Conservation (phyloP, 768 basidiomycete genomes). For the Boletus fagicola region DNA sequence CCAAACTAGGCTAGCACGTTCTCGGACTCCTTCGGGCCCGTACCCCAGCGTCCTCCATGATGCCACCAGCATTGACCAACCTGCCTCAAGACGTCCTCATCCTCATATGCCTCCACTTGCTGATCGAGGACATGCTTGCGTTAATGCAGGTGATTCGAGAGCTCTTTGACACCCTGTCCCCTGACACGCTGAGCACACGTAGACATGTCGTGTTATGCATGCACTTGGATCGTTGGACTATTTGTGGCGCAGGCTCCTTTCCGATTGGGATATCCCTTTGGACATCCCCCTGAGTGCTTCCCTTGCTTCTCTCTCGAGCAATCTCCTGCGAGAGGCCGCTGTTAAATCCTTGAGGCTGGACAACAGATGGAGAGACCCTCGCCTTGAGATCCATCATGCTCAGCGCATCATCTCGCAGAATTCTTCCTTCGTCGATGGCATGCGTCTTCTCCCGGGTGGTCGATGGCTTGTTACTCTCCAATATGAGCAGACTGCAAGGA, state of each 20-base stretch:
- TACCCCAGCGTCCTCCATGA: background rate
- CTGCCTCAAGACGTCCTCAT: constrained; percentile 48
- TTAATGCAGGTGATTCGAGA: constrained; percentile 45
- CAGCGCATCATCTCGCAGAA: constrained; percentile 35
- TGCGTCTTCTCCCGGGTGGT: constrained; percentile 48
- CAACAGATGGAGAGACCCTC: constrained; percentile 45
- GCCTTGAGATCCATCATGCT: constrained; percentile 36
- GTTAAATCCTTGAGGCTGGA: constrained; percentile 49
- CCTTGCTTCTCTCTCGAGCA: constrained; percentile 36
- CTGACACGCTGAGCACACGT: constrained; percentile 28
- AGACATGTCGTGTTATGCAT: constrained; percentile 63
- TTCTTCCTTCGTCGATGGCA: constrained; percentile 41
- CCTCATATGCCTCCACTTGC: constrained; percentile 34
- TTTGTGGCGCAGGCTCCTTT: constrained; percentile 49
- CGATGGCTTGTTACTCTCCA: constrained; percentile 49
- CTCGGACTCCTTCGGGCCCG: background rate
- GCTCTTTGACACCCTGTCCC: background rate
- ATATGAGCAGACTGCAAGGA: constrained; percentile 33
- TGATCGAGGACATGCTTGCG: constrained; percentile 43
- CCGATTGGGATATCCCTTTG: constrained; percentile 36
- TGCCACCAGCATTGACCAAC: constrained; percentile 24
- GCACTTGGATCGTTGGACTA: constrained; percentile 51
- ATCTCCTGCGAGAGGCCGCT: constrained; percentile 40
- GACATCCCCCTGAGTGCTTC: constrained; percentile 40
- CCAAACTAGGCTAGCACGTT: background rate